Percentiles rank a stretch among this genome's conserved stretches.
Conservation (phyloP, 2,329 filamentous ascomycete genomes). For the Metarhizium anisopliae region DNA sequence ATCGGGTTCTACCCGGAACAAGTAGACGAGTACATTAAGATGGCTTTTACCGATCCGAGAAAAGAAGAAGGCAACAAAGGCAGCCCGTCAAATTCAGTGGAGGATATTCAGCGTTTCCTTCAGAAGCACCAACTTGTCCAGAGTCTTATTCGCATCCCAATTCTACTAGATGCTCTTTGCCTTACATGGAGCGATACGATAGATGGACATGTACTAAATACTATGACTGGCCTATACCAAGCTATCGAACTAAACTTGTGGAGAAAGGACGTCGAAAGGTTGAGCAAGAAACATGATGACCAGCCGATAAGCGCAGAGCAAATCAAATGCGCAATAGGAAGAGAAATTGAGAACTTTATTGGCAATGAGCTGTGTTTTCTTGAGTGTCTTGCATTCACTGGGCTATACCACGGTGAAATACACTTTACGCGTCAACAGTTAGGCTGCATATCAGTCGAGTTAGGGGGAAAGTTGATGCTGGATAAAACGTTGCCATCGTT, state of each 20-base stretch:
- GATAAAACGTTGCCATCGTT: constrained; percentile 7
- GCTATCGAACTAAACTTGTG: constrained; percentile 26
- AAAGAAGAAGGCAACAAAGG: too few species aligned
- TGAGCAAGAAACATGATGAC: constrained; percentile 15
- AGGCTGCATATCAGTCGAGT: neutral
- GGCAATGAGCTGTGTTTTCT: constrained; percentile 15
- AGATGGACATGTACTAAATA: constrained; percentile 6
- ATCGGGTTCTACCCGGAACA: constrained; percentile 29
- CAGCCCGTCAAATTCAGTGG: neutral
- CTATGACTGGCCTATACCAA: constrained; percentile 28
- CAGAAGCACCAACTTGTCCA: constrained; percentile 21
- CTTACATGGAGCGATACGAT: constrained; percentile 22
- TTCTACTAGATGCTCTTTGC: constrained; percentile 35
- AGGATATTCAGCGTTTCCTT: constrained; percentile 24
- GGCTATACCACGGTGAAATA: constrained; percentile 22
- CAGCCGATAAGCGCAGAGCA: neutral
- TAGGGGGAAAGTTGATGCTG: too few species aligned
- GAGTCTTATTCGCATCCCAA: constrained; percentile 31
- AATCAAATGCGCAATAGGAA: neutral
- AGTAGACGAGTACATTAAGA: constrained; percentile 22
- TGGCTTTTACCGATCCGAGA: neutral
- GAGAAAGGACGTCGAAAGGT: constrained; percentile 26
- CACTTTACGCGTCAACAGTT: constrained; percentile 19
- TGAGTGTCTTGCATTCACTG: constrained; percentile 26
- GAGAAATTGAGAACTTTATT: constrained; percentile 10